A percentile compares a stretch with the other conserved stretches of the same genome.
Conservation (phyloP, 495 filamentous ascomycete species). For the Margaritispora aquatica region DNA sequence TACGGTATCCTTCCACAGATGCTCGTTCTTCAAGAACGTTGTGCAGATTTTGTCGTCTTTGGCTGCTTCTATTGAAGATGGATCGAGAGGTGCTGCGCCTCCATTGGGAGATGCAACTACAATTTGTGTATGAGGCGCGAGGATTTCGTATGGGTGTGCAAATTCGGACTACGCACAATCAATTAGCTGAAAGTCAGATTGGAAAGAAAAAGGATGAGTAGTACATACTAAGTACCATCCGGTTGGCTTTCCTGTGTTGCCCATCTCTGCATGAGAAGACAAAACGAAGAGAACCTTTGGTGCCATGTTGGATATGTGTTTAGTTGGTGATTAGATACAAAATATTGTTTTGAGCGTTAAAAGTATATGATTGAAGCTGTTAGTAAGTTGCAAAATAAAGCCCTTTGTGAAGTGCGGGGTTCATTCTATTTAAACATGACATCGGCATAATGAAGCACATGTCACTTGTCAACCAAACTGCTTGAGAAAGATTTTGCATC, state of each 20-base stretch:
- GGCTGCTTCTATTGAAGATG: slow-evolving; percentile 52
- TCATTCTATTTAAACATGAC: neutral
- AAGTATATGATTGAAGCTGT: neutral
- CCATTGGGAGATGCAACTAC: slow-evolving; percentile 62
- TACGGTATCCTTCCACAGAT: slow-evolving; percentile 57
- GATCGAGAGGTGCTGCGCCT: slow-evolving; percentile 63
- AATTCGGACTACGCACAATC: slow-evolving; percentile 52
- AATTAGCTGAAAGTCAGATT: neutral
- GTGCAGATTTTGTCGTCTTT: slow-evolving; percentile 45
- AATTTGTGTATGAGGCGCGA: slow-evolving; percentile 47
- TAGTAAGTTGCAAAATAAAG: neutral
- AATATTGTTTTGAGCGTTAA: neutral
- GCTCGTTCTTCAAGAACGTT: slow-evolving; percentile 44
- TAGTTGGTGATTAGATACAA: neutral
- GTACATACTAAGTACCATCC: slow-evolving; percentile 59
- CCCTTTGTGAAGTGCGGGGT: neutral
- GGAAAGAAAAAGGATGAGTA: neutral
- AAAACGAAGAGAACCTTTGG: slow-evolving; percentile 65
- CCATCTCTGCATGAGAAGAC: slow-evolving; percentile 52
- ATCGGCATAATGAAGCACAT: neutral
- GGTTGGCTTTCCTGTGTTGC: slow-evolving; percentile 44
- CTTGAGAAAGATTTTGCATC: neutral
- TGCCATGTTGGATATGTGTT: slow-evolving; percentile 8
- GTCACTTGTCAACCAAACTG: too few species aligned
- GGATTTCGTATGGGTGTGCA: slow-evolving; percentile 59